Conservation (phyloP, 768 basidiomycete species). For the Lentinula guzmanii region DNA sequence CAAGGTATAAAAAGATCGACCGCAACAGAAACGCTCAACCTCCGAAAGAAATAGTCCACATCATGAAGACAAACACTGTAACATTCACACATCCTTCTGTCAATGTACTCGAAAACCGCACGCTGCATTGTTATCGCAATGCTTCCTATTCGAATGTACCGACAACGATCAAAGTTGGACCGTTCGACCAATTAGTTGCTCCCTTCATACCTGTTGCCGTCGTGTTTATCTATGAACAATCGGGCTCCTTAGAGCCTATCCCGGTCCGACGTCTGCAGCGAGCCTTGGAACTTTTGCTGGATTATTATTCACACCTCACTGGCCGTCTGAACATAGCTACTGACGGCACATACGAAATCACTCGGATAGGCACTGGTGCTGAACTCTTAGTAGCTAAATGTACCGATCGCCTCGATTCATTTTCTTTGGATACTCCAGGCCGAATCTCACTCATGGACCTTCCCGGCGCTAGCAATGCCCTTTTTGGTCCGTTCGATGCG, state of each 20-base stretch:
- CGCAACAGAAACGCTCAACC: too few relatives aligned
- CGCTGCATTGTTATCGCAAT: constrained; percentile 6
- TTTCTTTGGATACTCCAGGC: constrained; percentile 4
- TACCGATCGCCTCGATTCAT: constrained; percentile 10
- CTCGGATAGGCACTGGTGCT: constrained; percentile 10
- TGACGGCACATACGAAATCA: constrained; percentile 7
- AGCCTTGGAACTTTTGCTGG: constrained; percentile 8
- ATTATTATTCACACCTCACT: constrained; percentile 14
- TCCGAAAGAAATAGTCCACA: neutral
- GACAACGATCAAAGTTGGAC: constrained; percentile 8
- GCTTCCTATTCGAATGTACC: constrained; percentile 2
- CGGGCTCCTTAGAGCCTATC: constrained; percentile 1
- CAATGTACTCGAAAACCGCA: neutral
- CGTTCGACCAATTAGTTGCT: constrained; percentile 10
- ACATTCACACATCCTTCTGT: neutral
- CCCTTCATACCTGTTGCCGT: constrained; percentile 12
- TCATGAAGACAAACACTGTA: neutral
- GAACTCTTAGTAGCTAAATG: constrained; percentile 12
- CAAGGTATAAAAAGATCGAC: too few relatives aligned
- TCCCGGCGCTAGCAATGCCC: constrained; percentile 12
- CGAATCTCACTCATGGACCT: constrained; percentile 8
- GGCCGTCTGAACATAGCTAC: constrained; percentile 8
- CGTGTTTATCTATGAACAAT: constrained; percentile 12
- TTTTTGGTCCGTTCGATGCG: constrained; percentile 12
- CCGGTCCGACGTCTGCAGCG: constrained; percentile 10